Conservation (phyloP, 2,329 filamentous ascomycete species). For the Rugonectria rugulosa region DNA sequence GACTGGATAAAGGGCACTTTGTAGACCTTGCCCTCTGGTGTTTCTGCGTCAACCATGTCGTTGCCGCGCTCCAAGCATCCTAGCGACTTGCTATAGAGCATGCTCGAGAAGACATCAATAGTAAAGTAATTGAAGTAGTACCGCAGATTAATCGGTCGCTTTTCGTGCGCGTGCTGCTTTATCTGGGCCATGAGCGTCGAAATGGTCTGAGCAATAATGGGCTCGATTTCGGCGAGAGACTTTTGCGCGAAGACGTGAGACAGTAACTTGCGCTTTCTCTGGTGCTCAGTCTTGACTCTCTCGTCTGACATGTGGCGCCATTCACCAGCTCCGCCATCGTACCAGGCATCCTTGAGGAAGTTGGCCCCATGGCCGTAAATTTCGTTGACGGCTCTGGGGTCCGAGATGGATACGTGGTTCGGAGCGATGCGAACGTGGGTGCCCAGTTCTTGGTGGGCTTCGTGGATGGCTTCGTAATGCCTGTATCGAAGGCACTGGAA, state of each 20-base stretch:
- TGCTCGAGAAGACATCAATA: constrained; percentile 10
- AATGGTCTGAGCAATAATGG: not conserved
- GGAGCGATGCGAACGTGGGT: constrained; percentile 18
- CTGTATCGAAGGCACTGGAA: constrained; percentile 4
- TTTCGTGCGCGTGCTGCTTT: not conserved
- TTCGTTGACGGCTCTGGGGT: constrained; percentile 1
- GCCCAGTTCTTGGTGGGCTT: constrained; percentile 9
- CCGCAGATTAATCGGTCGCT: not conserved
- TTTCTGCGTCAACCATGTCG: constrained; percentile 9
- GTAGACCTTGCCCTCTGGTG: constrained; percentile 1
- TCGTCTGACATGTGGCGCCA: constrained; percentile 6
- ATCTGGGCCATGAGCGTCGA: not conserved
- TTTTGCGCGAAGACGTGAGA: constrained; percentile 15
- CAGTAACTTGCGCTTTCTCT: constrained; percentile 16
- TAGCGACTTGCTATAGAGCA: constrained; percentile 1
- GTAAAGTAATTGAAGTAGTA: constrained; percentile 16
- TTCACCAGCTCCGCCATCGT: constrained; percentile 14
- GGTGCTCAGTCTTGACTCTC: constrained; percentile 12
- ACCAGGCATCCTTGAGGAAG: constrained; percentile 15
- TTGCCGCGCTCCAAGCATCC: constrained; percentile 16
- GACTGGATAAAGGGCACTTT: constrained; percentile 10
- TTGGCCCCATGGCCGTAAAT: constrained; percentile 18
- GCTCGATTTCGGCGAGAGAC: constrained; percentile 3
- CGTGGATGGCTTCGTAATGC: constrained; percentile 5
- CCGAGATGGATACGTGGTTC: constrained; percentile 15